Evolutionary conservation across 495 filamentous ascomycete species (phyloP).

Genomic region (Penicillium psychrofluorescens): DNA sequence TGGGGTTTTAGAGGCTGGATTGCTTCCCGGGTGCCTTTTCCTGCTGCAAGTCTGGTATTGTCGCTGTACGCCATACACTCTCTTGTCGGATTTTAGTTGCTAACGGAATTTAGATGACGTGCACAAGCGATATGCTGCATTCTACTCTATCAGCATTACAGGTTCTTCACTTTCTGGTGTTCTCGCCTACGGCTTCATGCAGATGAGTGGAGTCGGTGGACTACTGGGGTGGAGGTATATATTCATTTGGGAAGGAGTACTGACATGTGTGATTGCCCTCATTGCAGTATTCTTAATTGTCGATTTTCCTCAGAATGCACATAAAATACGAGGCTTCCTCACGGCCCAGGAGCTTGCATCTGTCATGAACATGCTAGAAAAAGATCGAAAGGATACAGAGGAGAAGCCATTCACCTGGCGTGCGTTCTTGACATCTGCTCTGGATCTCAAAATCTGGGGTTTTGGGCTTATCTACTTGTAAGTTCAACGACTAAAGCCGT

Average conservation of each 20-base stretch:
- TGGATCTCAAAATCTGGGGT: too few species aligned
- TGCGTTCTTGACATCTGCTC: too few species aligned
- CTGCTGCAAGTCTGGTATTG: conserved; percentile 7
- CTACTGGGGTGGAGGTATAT: conserved; percentile 49
- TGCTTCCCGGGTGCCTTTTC: conserved; percentile 10
- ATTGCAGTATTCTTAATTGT: too few species aligned
- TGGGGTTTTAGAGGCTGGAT: conserved; percentile 49
- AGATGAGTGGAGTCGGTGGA: conserved; percentile 32
- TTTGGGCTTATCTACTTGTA: too few species aligned
- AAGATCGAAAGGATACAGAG: too few species aligned
- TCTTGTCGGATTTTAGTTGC: background rate
- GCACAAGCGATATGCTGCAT: conserved; percentile 49
- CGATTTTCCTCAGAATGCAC: too few species aligned
- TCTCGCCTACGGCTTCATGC: conserved; percentile 51
- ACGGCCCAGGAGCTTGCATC: too few species aligned
- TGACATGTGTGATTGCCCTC: too few species aligned
- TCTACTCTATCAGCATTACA: conserved; percentile 48
- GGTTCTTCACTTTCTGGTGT: conserved; percentile 47
- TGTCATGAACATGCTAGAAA: too few species aligned
- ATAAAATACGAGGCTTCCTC: too few species aligned
- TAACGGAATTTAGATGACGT: conserved; percentile 15
- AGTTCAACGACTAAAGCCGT: too few species aligned
- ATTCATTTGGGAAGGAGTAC: conserved; percentile 17
- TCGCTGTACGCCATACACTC: conserved; percentile 2
- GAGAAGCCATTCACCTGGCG: too few species aligned